Base-by-base conservation (phyloP, 2,329 filamentous ascomycete species). In the Botryosphaeria dothidea region DNA sequence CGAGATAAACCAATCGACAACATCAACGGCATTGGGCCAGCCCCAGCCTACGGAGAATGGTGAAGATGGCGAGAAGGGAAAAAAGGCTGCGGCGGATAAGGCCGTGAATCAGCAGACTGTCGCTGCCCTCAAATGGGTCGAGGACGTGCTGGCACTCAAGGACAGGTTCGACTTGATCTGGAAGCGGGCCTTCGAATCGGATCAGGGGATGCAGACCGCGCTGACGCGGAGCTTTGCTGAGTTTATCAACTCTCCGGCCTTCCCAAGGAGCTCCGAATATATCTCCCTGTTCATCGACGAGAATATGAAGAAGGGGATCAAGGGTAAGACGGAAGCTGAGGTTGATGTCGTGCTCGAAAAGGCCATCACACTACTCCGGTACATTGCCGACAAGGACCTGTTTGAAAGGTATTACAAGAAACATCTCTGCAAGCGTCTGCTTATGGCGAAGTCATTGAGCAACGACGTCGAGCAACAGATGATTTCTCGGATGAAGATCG, bases 391-490 rank as follows among this genome's bases (percentile, higher is more conserved):
- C 73, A 95, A 94, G 79, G 95, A 99, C 75, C 84, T 96, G 70
- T 97, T 99, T 72, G 94, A 99, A 80, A 88, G 91, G 4, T 99
- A 99, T 78, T 98, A 99, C 82, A 97, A 98, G 82, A 96, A 96
- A 75, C 95, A 99, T 78, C 85, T 99, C 25, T 94, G 92, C 49
- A 90, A 92, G 66, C 88, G 95, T 60, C 81, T 99, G 46, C 83
- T 99, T 19, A 92, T 95, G 79, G 92, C 90, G 74, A 96, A 95
- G 72, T 94, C 92, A 0, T 90, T 96, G 70, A 96, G 92, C 74
- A 90, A 92, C 68, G 94, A 97, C 72, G 92, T 93, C 0, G 95
- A 99, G 79, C 93, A 94, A 75, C 90, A 95, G 72, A 96, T 99
- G 87, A 95, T 99, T 61, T 90, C 90, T 0, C 91, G 94, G 68